Evolutionary conservation across 352 stramenopile genomes (phyloP).

Genomic region (Globisporangium nagaii): DNA sequence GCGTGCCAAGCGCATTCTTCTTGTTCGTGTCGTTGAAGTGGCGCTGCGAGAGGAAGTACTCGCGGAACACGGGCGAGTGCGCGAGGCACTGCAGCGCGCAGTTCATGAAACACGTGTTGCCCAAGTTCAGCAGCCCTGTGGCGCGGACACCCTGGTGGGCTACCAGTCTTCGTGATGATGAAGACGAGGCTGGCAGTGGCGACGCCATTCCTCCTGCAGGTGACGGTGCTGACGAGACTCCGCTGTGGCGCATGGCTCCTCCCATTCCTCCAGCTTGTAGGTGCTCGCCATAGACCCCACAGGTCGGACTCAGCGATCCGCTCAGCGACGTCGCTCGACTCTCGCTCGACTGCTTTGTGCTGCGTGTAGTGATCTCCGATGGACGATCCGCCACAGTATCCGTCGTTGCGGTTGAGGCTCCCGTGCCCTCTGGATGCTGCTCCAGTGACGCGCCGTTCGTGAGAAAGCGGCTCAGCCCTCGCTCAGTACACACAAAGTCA

Average conservation of each 20-base stretch:
- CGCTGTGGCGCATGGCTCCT: neutral
- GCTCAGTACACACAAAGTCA: conserved; percentile 41
- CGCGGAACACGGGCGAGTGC: conserved; percentile 90
- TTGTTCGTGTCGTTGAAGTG: conserved; percentile 93
- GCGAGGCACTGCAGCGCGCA: conserved; percentile 90
- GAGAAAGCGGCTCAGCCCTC: conserved; percentile 31
- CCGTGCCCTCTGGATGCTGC: conserved; percentile 13
- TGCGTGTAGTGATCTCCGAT: conserved; percentile 11
- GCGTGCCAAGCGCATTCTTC: conserved; percentile 89
- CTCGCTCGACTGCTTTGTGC: conserved; percentile 13
- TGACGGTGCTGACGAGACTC: neutral
- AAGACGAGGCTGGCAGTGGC: neutral
- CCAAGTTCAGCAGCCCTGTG: conserved; percentile 73
- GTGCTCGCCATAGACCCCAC: neutral
- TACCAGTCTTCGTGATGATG: conserved; percentile 19
- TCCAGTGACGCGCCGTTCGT: conserved; percentile 22
- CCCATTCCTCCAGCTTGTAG: neutral
- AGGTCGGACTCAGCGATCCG: conserved; percentile 3
- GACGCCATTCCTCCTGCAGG: no score
- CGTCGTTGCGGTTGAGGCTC: neutral
- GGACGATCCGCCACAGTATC: neutral
- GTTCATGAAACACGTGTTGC: conserved; percentile 89
- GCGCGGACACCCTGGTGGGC: conserved; percentile 37
- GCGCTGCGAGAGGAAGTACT: conserved; percentile 93
- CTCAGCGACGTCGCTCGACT: conserved; percentile 7